Evolutionary conservation across 208 protist species (phyloP).

Genomic region (Crithidia mellificae): DNA sequence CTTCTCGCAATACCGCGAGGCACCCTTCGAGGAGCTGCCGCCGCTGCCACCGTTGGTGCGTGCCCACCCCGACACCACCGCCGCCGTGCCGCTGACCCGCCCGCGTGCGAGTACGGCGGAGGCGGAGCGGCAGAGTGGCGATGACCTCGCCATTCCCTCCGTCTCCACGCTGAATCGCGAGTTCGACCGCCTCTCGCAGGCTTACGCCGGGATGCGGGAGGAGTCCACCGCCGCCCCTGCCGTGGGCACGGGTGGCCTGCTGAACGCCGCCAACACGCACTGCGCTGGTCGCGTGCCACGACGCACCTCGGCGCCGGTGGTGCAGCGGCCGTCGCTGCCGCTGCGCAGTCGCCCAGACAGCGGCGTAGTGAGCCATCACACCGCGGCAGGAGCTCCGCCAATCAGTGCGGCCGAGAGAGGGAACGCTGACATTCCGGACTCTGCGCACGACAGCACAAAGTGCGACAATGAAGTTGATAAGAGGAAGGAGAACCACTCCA

Average conservation of each 20-base stretch:
- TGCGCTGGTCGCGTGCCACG: not conserved
- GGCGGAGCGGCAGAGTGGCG: not conserved
- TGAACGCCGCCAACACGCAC: not conserved
- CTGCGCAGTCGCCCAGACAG: constrained; percentile 12
- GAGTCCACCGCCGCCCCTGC: too few species aligned
- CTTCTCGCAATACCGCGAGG: constrained; percentile 5
- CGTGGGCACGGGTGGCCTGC: not conserved
- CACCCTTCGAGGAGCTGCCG: not conserved
- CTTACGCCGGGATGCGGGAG: constrained; percentile 18
- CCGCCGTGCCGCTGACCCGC: not conserved
- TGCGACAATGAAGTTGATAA: too few species aligned
- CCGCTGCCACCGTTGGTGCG: constrained; percentile 13
- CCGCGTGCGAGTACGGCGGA: constrained; percentile 1
- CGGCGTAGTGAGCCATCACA: too few species aligned
- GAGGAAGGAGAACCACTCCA: too few species aligned
- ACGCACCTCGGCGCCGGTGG: constrained; percentile 22
- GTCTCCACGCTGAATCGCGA: constrained; percentile 28
- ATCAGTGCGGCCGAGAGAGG: not conserved
- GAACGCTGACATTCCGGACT: not conserved
- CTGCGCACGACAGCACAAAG: too few species aligned
- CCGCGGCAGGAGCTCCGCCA: not conserved
- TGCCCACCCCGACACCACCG: not conserved
- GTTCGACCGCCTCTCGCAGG: constrained; percentile 23
- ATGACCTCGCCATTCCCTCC: constrained; percentile 14
- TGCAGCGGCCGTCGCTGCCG: not conserved